Base-by-base conservation (phyloP, 768 basidiomycete genomes). In the Calocera cornea region DNA sequence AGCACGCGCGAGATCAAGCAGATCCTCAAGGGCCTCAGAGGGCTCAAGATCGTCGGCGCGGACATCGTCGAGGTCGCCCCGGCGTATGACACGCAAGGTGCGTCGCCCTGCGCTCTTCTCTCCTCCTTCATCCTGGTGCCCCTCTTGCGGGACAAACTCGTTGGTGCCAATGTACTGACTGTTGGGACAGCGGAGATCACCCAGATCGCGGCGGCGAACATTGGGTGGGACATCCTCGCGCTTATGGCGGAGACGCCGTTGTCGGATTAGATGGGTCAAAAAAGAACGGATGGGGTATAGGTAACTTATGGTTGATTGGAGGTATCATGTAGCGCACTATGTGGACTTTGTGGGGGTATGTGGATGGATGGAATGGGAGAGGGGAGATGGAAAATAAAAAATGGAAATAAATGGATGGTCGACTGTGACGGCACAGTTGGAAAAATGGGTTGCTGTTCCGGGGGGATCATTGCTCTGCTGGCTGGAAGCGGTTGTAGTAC, bases 401-500 rank as follows among this genome's bases (percentile, higher is more conserved):
- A 17, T 24, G 24, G 44, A 47, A 24, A 19, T 24, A 19, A 7
- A 17, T 7, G 24, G 19, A 7, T 17, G 16, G 19, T 10, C 40
- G 40, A 41, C 11, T 41, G 40, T n/a, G 19, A 41, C 10, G 19
- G 40, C 40, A 19, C 10, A 41, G 50, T 64, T n/a, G n/a, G n/a
- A n/a, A n/a, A n/a, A n/a, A n/a, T n/a, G n/a, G n/a, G n/a, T n/a
- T n/a, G n/a, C n/a, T n/a, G n/a, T n/a, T n/a, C 12, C 7, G 24
- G 22, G 14, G 10, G 19, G 24, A n/a, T 47, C 22, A 64, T 12
- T 22, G 31, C 54, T 60, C 54, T 27, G 19, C 72, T 1, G 89
- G 82, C 72, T 88, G 87, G 75, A 95, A 97, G 1, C 89, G 85
- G 11, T 85, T 85, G 75, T 95, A 95, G 72, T 87, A 88, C 44